Percentiles rank a stretch among this genome's conserved stretches.
Evolutionary conservation across 371 early-diverging fungal species (phyloP).

Genomic region (Mucor piriformis): DNA sequence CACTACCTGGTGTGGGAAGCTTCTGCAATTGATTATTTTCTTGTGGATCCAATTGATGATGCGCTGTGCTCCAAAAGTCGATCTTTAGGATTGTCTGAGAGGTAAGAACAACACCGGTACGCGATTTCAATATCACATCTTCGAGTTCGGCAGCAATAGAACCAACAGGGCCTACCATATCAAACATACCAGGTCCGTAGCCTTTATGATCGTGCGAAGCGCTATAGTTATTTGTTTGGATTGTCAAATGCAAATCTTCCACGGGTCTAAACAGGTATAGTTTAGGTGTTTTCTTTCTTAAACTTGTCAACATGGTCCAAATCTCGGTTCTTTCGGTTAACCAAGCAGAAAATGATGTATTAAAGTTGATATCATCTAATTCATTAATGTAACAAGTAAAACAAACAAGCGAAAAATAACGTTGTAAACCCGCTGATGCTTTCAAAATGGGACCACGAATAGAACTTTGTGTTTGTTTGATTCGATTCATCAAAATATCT

Average conservation of each 20-base stretch:
- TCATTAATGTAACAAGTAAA: constrained; percentile 63
- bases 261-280: constrained; percentile 67
- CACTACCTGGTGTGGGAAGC: constrained; percentile 15
- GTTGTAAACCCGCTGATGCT: constrained; percentile 60
- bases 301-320: constrained; percentile 57
- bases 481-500: constrained; percentile 61
- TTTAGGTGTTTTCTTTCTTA: constrained; percentile 49
- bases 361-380: constrained; percentile 34
- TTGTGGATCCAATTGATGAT: constrained; percentile 14
- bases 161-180: constrained; percentile 18
- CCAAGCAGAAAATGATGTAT: constrained; percentile 55
- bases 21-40: constrained; percentile 26
- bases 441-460: constrained; percentile 30
- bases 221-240: constrained; percentile 3
- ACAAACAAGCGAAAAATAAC: constrained; percentile 66
- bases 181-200: constrained; percentile 30
- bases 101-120: constrained; percentile 62
- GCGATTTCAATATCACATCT: constrained; percentile 50
- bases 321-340: constrained; percentile 57
- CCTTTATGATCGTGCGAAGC: constrained; percentile 19
- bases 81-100: constrained; percentile 65
- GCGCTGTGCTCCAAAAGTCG: constrained; percentile 53
- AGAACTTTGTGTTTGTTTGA: constrained; percentile 46
- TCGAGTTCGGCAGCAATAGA: constrained; percentile 50
- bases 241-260: constrained; percentile 54